Conservation (phyloP, 352 stramenopile genomes). For the Globisporangium paddicum region DNA sequence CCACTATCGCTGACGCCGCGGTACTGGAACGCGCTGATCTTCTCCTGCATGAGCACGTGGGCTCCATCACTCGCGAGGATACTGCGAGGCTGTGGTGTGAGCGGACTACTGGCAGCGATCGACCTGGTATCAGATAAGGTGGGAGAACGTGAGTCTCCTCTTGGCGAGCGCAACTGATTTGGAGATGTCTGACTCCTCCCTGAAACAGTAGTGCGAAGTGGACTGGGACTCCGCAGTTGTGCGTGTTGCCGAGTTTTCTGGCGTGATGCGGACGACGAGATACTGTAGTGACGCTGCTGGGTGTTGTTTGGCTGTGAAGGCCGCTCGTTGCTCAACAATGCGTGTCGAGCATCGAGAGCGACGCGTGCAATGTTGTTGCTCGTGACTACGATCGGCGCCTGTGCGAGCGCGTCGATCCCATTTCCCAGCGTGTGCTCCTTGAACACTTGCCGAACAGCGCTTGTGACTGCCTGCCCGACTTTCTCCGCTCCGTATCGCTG, state of each 20-base stretch:
- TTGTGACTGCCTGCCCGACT: slow-evolving; percentile 1
- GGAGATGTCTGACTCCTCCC: neutral
- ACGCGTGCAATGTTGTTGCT: slow-evolving; percentile 14
- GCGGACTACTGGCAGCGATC: neutral
- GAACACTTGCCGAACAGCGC: slow-evolving; percentile 10
- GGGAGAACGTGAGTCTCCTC: neutral
- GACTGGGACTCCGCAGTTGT: neutral
- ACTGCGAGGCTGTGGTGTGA: slow-evolving; percentile 6
- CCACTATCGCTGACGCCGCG: slow-evolving; percentile 6
- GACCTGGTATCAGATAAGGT: neutral
- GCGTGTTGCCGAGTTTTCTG: neutral
- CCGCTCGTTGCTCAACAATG: neutral
- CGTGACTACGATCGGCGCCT: slow-evolving; percentile 9
- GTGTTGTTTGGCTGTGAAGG: neutral
- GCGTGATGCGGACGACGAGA: neutral
- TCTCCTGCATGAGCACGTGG: slow-evolving; percentile 16
- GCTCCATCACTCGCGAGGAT: slow-evolving; percentile 14
- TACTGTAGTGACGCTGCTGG: neutral
- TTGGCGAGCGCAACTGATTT: neutral
- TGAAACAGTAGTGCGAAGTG: neutral
- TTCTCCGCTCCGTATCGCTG: neutral
- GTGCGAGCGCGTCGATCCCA: slow-evolving; percentile 7
- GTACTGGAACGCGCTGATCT: slow-evolving; percentile 15
- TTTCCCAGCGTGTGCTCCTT: slow-evolving; percentile 5
- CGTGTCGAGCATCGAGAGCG: neutral